Conservation (phyloP, 345 rosid genomes). For the Pugionium dolabratum region DNA sequence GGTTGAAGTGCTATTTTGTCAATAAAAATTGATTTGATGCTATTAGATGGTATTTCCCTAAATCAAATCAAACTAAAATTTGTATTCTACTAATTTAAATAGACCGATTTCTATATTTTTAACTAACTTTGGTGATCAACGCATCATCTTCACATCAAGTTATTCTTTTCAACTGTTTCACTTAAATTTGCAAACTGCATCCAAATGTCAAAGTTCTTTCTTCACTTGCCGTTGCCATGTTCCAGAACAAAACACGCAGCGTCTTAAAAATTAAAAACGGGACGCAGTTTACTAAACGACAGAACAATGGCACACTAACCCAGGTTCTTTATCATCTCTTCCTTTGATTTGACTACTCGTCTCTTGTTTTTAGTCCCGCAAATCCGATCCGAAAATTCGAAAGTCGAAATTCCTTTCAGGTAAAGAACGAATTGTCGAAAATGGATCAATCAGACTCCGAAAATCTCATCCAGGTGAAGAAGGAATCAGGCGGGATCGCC, state of each 20-base stretch:
- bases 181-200: too few species aligned
- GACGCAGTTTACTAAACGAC: constrained; percentile 28
- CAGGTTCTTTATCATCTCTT: constrained; percentile 21
- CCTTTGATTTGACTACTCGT: neutral
- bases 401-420: neutral
- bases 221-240: constrained; percentile 12
- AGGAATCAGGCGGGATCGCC: constrained; percentile 64
- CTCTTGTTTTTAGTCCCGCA: neutral
- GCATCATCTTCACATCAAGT: too few species aligned
- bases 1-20: too few species aligned
- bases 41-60: too few species aligned
- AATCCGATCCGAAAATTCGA: neutral
- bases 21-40: too few species aligned
- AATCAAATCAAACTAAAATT: too few species aligned
- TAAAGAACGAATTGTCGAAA: neutral
- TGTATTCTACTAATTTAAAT: too few species aligned
- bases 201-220: neutral
- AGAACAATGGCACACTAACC: constrained; percentile 37
- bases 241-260: constrained; percentile 23
- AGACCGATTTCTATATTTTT: too few species aligned
- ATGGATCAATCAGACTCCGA: constrained; percentile 46
- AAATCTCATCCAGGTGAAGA: constrained; percentile 56
- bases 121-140: too few species aligned
- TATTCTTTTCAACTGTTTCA: too few species aligned
- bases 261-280: constrained; percentile 1